phyloP scores from a whole-genome alignment of 1,284 basidiomycete genomes.

The Moesziomyces antarcticus region DNA sequence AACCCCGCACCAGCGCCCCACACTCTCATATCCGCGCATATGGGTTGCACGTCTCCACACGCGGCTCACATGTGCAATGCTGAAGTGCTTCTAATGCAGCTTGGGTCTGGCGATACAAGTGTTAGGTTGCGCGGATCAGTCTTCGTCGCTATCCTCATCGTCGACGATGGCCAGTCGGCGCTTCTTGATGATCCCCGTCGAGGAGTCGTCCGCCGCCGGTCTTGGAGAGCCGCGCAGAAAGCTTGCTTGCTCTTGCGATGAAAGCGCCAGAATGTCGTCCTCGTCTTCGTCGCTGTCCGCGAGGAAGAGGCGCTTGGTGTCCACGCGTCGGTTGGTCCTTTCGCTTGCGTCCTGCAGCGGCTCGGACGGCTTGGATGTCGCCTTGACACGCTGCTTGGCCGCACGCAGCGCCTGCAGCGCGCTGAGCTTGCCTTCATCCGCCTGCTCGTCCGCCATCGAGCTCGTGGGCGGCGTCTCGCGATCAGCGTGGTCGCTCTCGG shows the following conservation, averaged over 20 bases:
- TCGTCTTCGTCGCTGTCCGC: conserved; percentile 39
- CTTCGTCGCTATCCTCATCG: conserved; percentile 23
- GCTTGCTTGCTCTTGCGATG: conserved; percentile 18
- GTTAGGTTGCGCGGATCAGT: neutral
- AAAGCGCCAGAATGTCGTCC: conserved; percentile 16
- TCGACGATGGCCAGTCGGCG: conserved; percentile 33
- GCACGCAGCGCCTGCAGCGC: conserved; percentile 31
- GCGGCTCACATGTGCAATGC: too few species aligned
- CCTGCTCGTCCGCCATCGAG: conserved; percentile 22
- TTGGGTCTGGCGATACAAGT: neutral
- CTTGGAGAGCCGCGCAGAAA: neutral
- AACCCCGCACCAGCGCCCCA: neutral
- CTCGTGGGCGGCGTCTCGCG: conserved; percentile 33
- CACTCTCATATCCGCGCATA: too few species aligned
- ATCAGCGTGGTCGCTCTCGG: conserved; percentile 5
- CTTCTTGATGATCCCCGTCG: conserved; percentile 12
- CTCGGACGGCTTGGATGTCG: neutral
- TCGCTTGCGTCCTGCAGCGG: conserved; percentile 32
- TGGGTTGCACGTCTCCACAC: too few species aligned
- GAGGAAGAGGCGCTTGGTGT: conserved; percentile 37
- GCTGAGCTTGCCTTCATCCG: conserved; percentile 17
- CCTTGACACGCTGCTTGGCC: conserved; percentile 27
- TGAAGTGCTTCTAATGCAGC: neutral
- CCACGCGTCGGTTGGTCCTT: conserved; percentile 24
- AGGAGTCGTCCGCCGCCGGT: neutral